Conservation (phyloP, 2,329 filamentous ascomycete species). For the Ambrosiella xylebori region DNA sequence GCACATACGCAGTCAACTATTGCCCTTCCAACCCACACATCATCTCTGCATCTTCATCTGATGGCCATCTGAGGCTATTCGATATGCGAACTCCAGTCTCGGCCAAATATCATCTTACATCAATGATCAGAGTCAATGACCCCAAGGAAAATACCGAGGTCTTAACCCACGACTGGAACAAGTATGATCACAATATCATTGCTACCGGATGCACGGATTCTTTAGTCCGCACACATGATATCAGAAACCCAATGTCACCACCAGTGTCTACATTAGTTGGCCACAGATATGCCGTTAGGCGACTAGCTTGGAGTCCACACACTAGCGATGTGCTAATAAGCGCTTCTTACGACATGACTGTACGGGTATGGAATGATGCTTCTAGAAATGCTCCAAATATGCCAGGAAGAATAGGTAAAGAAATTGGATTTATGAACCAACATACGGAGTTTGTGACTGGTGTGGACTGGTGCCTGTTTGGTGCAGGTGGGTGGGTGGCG, state of each 20-base stretch:
- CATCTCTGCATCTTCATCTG: constrained; percentile 72
- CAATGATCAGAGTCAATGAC: constrained; percentile 54
- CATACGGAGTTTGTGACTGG: constrained; percentile 95
- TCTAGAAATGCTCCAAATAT: constrained; percentile 22
- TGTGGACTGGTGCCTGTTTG: constrained; percentile 96
- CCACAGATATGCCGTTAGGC: constrained; percentile 79
- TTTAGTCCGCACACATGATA: constrained; percentile 75
- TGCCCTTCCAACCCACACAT: constrained; percentile 74
- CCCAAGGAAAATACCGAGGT: constrained; percentile 54
- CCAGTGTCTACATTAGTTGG: constrained; percentile 61
- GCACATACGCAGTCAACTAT: constrained; percentile 86
- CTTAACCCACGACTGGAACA: constrained; percentile 97
- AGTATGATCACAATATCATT: constrained; percentile 72
- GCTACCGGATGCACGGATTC: constrained; percentile 83
- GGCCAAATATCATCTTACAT: constrained; percentile 71
- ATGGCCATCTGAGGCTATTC: constrained; percentile 78
- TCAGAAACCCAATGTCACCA: constrained; percentile 56
- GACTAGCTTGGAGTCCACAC: constrained; percentile 84
- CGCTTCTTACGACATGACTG: constrained; percentile 96
- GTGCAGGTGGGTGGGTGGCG: constrained; percentile 86
- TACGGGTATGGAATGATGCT: constrained; percentile 77
- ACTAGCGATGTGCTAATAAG: constrained; percentile 73
- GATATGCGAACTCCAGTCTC: constrained; percentile 76
- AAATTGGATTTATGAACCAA: constrained; percentile 73
- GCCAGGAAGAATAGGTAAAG: constrained; percentile 35